Conservation (phyloP, 495 filamentous ascomycete species). For the Xylaria longipes region DNA sequence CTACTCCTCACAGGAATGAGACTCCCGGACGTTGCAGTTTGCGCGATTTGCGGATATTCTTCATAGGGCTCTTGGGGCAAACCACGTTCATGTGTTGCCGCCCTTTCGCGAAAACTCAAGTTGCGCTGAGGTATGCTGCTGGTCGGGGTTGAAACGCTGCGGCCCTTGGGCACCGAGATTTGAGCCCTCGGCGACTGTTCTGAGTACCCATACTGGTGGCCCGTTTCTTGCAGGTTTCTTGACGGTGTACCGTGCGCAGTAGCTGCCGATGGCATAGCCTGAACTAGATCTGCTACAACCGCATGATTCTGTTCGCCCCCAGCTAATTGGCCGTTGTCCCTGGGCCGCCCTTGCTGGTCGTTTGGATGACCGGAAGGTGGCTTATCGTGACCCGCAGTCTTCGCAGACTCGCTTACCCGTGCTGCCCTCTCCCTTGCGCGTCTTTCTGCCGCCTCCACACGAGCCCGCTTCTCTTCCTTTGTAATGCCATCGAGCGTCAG, state of each 20-base stretch:
- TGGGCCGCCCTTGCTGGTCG: conserved; percentile 32
- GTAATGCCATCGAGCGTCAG: conserved; percentile 84
- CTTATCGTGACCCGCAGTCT: conserved; percentile 30
- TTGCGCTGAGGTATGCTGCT: conserved; percentile 51
- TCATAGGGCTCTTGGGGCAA: conserved; percentile 36
- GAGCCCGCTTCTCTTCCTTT: conserved; percentile 87
- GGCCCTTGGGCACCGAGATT: conserved; percentile 39
- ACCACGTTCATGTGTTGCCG: conserved; percentile 46
- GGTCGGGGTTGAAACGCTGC: conserved; percentile 30
- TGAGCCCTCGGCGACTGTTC: conserved; percentile 38
- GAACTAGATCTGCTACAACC: conserved; percentile 28
- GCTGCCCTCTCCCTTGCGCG: conserved; percentile 60
- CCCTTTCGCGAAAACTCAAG: conserved; percentile 58
- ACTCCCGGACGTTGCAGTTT: conserved; percentile 35
- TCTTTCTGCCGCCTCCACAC: conserved; percentile 79
- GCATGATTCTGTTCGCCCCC: conserved; percentile 23
- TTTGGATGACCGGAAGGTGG: conserved; percentile 24
- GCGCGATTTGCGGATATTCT: conserved; percentile 31
- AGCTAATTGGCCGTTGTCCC: conserved; percentile 26
- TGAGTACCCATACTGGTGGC: conserved; percentile 35
- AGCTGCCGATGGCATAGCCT: conserved; percentile 30
- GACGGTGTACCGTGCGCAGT: conserved; percentile 40
- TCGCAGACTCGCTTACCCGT: conserved; percentile 38
- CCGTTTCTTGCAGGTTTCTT: conserved; percentile 47
- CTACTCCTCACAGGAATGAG: conserved; percentile 45